Conservation (phyloP, 2,329 filamentous ascomycete species). For the Beauveria brongniartii region DNA sequence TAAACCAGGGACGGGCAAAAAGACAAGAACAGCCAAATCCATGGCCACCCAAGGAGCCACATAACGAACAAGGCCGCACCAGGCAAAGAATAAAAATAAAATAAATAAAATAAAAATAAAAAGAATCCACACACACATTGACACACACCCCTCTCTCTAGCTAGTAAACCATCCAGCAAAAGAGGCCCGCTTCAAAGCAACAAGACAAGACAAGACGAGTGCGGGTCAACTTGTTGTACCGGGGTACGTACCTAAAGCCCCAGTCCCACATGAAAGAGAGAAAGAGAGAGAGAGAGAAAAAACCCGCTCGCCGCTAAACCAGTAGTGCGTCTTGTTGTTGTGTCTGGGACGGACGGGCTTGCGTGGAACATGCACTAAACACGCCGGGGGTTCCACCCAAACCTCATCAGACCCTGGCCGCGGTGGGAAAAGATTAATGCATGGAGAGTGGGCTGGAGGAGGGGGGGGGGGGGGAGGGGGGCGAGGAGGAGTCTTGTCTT, state of each 20-base stretch:
- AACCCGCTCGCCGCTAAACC: not conserved
- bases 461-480: not conserved
- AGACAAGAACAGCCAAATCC: not conserved
- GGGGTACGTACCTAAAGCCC: slow-evolving; percentile 17
- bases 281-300: not conserved
- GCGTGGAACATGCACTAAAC: slow-evolving; percentile 29
- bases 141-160: not conserved
- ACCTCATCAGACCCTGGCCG: slow-evolving; percentile 22
- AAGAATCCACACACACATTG: not conserved
- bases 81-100: too few species aligned
- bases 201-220: slow-evolving; percentile 10
- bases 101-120: not conserved
- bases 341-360: slow-evolving; percentile 25
- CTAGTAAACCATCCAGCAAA: slow-evolving; percentile 17
- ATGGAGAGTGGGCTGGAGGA: not conserved
- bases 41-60: not conserved
- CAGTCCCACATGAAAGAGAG: not conserved
- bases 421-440: slow-evolving; percentile 13
- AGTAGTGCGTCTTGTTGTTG: slow-evolving; percentile 1
- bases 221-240: too few species aligned
- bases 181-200: slow-evolving; percentile 10
- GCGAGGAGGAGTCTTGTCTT: not conserved
- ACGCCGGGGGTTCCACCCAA: slow-evolving; percentile 18
- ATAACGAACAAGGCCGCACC: not conserved
- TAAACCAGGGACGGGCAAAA: not conserved